Percentiles rank a stretch among this genome's conserved stretches.
Conservation (phyloP, 495 filamentous ascomycete species). For the Penicillium samsonianum region DNA sequence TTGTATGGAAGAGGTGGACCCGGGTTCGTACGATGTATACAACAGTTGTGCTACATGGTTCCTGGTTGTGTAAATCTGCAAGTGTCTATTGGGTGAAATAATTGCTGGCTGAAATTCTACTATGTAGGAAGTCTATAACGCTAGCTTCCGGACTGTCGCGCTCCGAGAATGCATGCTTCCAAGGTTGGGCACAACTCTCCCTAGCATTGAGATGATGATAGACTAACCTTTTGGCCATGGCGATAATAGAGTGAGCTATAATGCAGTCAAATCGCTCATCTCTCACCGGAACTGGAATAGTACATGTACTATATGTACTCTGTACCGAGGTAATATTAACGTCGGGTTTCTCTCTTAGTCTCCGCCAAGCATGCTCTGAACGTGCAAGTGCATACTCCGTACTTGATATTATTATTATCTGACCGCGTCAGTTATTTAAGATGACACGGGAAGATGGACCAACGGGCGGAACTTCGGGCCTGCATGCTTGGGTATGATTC, state of each 20-base stretch:
- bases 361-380: constrained; percentile 10
- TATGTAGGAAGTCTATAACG: neutral
- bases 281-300: neutral
- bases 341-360: neutral
- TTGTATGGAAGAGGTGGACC: constrained; percentile 5
- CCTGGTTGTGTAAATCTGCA: constrained; percentile 1
- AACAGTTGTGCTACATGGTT: constrained; percentile 4
- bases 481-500: neutral
- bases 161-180: neutral
- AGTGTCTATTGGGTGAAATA: neutral
- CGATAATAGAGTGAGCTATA: constrained; percentile 1
- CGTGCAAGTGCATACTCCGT: constrained; percentile 6
- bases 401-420: constrained; percentile 5
- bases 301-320: neutral
- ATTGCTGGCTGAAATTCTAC: neutral
- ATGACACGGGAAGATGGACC: neutral
- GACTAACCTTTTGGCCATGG: neutral
- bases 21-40: neutral
- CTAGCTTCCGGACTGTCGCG: neutral
- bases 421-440: neutral
- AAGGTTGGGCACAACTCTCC: neutral
- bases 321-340: neutral
- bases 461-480: neutral
- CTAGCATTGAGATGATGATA: neutral
- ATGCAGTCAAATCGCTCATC: neutral